Percentiles rank a stretch among this genome's conserved stretches.
Evolutionary conservation across 2,329 filamentous ascomycete species (phyloP).

Genomic region (Coniochaeta sp.): DNA sequence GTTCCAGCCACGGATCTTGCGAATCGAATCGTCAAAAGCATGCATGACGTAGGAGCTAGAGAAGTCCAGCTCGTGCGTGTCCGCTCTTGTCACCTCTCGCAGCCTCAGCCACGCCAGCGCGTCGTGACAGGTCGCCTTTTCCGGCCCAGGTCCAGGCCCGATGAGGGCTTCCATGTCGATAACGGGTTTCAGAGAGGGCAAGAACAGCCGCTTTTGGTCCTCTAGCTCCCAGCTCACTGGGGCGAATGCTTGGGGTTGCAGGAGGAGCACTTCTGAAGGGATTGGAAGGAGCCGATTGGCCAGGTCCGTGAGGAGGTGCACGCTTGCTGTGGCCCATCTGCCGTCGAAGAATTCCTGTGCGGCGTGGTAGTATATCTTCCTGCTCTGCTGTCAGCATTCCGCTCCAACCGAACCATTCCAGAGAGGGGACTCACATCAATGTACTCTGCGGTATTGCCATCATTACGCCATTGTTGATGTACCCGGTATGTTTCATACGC

Average conservation of each 20-base stretch:
- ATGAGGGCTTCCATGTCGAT: neutral
- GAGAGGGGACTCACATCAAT: constrained; percentile 8
- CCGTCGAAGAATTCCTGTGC: constrained; percentile 15
- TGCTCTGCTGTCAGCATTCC: neutral
- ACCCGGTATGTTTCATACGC: neutral
- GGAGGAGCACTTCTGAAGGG: constrained; percentile 17
- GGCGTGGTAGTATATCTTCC: constrained; percentile 6
- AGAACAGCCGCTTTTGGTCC: constrained; percentile 6
- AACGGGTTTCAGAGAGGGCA: neutral
- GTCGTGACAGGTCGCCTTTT: constrained; percentile 5
- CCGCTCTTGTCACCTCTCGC: constrained; percentile 6
- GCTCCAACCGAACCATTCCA: neutral
- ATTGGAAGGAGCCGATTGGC: constrained; percentile 13
- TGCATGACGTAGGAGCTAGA: constrained; percentile 17
- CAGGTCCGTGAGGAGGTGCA: constrained; percentile 16
- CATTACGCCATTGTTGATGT: constrained; percentile 11
- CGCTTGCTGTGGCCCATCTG: constrained; percentile 14
- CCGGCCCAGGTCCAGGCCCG: neutral
- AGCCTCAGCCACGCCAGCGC: constrained; percentile 5
- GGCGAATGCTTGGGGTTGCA: constrained; percentile 16
- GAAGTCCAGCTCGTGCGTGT: constrained; percentile 17
- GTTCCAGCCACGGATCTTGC: constrained; percentile 11
- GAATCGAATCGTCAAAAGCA: constrained; percentile 11
- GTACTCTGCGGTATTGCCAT: constrained; percentile 5
- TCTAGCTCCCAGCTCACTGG: constrained; percentile 15